phyloP scores from a whole-genome alignment of 2,329 filamentous ascomycete species.

The Grosmannia serpens region DNA sequence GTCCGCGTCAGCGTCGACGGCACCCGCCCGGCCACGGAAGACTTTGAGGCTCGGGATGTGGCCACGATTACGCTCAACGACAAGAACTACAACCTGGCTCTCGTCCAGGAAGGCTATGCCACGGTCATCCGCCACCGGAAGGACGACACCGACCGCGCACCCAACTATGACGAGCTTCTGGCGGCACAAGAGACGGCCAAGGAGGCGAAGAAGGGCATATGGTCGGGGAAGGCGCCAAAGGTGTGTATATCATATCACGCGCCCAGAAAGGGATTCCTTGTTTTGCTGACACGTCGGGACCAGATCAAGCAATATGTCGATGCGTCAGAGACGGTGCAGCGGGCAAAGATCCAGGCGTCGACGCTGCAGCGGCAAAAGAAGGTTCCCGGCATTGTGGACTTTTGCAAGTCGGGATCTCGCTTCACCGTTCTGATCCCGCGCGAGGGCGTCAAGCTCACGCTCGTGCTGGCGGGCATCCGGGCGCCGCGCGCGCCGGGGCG shows the following conservation, averaged over 20 bases:
- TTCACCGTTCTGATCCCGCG: constrained; percentile 88
- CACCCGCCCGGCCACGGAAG: constrained; percentile 77
- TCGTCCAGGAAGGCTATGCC: constrained; percentile 89
- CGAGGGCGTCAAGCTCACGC: constrained; percentile 87
- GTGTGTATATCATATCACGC: not conserved
- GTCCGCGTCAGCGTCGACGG: constrained; percentile 84
- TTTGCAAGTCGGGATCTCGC: constrained; percentile 91
- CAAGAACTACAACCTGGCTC: constrained; percentile 72
- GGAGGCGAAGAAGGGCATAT: constrained; percentile 85
- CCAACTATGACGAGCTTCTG: constrained; percentile 84
- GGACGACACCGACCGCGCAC: constrained; percentile 86
- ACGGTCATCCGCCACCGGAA: constrained; percentile 91
- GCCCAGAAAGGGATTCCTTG: not conserved
- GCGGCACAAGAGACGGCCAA: constrained; percentile 74
- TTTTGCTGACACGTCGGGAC: not conserved
- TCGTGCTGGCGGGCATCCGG: constrained; percentile 87
- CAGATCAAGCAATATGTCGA: constrained; percentile 66
- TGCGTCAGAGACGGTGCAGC: constrained; percentile 84
- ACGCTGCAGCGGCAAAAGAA: constrained; percentile 84
- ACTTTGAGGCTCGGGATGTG: constrained; percentile 90
- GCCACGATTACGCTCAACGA: constrained; percentile 73
- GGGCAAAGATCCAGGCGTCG: constrained; percentile 87
- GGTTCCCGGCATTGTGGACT: constrained; percentile 88
- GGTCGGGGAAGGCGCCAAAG: constrained; percentile 80
- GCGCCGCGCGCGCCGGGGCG: constrained; percentile 73